These are phyloP conservation scores for Cladophialophora carrionii DNA, from an alignment of 2,329 filamentous ascomycete genomes.

Conservation along the genomic window DNA sequence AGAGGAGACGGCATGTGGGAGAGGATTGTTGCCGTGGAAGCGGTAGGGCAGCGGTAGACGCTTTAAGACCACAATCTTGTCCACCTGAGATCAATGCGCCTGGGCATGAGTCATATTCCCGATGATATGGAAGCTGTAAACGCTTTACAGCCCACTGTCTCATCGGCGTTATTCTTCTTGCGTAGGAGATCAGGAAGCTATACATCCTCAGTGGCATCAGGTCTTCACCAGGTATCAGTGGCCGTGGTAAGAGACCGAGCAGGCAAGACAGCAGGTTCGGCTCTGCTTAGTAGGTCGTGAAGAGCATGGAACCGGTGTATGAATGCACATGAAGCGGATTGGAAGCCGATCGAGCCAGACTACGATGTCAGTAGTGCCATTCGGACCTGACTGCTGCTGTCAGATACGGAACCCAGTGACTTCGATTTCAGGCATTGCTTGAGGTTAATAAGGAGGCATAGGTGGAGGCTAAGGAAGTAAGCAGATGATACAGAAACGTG, in stretches of 20 bases:
- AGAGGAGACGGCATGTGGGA: neutral
- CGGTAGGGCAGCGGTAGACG: neutral
- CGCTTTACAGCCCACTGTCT: neutral
- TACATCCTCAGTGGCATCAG: neutral
- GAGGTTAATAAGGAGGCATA: slow-evolving; percentile 41
- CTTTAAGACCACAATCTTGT: neutral
- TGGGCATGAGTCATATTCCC: too few relatives aligned
- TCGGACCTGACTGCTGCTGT: slow-evolving; percentile 41
- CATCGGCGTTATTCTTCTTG: too few relatives aligned
- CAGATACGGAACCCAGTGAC: slow-evolving; percentile 33
- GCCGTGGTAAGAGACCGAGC: slow-evolving; percentile 54
- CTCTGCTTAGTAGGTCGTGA: slow-evolving; percentile 48
- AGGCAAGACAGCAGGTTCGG: slow-evolving; percentile 49
- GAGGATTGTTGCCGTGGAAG: neutral
- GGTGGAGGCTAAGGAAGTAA: slow-evolving; percentile 41
- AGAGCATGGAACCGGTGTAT: slow-evolving; percentile 36
- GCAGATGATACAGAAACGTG: slow-evolving; percentile 31
- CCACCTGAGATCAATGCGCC: neutral
- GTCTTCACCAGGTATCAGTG: slow-evolving; percentile 52
- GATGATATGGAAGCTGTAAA: neutral
- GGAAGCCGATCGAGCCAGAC: slow-evolving; percentile 40
- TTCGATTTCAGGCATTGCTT: slow-evolving; percentile 42
- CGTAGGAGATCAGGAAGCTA: too few relatives aligned
- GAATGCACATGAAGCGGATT: slow-evolving; percentile 30
- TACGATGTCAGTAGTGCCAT: slow-evolving; percentile 46